A percentile compares a stretch with the other conserved stretches of the same genome.
phyloP scores from a whole-genome alignment of 1,284 basidiomycete genomes.

The Chondrostereum purpureum region DNA sequence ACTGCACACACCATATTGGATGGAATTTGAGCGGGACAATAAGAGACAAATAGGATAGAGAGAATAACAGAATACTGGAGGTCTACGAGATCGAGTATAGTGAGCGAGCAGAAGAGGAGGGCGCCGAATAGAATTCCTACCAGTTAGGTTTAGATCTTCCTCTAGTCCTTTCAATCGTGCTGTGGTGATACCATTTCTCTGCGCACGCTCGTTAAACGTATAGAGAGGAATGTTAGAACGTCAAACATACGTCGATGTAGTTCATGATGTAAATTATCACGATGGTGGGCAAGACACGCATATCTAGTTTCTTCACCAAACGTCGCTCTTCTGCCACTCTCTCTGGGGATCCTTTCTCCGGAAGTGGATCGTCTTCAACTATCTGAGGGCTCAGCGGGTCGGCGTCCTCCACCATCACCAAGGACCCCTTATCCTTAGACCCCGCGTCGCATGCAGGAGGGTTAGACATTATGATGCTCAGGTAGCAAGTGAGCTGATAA shows the following conservation, averaged over 20 bases:
- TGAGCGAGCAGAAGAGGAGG: slow-evolving; percentile 1
- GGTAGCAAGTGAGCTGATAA: no score
- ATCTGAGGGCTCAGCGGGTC: not conserved
- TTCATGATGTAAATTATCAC: slow-evolving; percentile 63
- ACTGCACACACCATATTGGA: slow-evolving; percentile 50
- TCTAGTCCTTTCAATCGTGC: slow-evolving; percentile 58
- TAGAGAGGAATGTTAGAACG: slow-evolving; percentile 2
- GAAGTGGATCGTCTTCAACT: slow-evolving; percentile 11
- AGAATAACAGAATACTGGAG: slow-evolving; percentile 56
- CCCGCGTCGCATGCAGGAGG: no score
- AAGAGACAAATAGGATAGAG: slow-evolving; percentile 54
- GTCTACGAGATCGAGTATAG: slow-evolving; percentile 33
- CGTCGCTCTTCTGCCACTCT: slow-evolving; percentile 28
- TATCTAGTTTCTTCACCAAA: slow-evolving; percentile 51
- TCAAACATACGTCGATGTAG: slow-evolving; percentile 54
- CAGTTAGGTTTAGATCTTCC: slow-evolving; percentile 45
- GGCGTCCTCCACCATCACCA: no score
- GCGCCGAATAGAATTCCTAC: no score
- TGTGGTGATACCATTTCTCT: slow-evolving; percentile 58
- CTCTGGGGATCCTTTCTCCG: slow-evolving; percentile 12
- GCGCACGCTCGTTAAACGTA: not conserved
- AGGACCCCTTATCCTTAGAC: no score
- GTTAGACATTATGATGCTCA: no score
- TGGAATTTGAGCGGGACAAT: slow-evolving; percentile 57
- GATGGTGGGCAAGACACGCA: slow-evolving; percentile 52